Evolutionary conservation across 306 rosid species (phyloP), one percentile per base, ranked within the genome.

Genomic region (Dicorynia guianensis): DNA sequence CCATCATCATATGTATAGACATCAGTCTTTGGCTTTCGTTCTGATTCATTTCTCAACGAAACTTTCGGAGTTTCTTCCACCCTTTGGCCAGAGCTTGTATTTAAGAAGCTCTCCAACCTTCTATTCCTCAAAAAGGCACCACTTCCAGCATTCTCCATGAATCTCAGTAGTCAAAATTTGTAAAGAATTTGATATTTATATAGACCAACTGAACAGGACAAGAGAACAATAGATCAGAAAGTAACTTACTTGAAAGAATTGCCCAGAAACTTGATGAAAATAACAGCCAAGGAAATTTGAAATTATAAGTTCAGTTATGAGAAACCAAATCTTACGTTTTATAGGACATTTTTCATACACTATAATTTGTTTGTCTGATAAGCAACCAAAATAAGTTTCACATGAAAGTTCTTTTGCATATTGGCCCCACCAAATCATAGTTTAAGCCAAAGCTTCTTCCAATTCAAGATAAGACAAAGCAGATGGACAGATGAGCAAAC

Each of bases 51-150:
- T 61, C 77, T 81, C 63, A 43, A 86, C 4, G 65, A 67, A 70
- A 36, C 36, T 71, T 61, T 81, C 10, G 77, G 69, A 54, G 65
- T 55, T 60, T 60, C 85, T 75, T 49, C 79, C 64, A 77, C 75
- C 49, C 66, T 87, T 59, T 15, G 84, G n/a, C 74, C 75, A 70
- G 76, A 76, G 60, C 86, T 83, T 83, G 85, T 61, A 78, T 71
- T 53, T 70, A 85, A 57, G 72, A 59, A 83, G 76, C 87, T 89
- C 76, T 81, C 86, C 36, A 87, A 81, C 68, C 89, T 85, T 71
- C 87, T 76, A 46, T 58, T 79, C 84, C 94, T 87, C 70, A 79
- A 49, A 74, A 82, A 58, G 17, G 82, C 82, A 79, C 77, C 56
- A 54, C 81, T 82, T 62, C 85, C 88, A 55, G 59, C 54, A 65